A percentile compares a stretch with the other conserved stretches of the same genome.
Evolutionary conservation across 495 filamentous ascomycete genomes (phyloP).

Genomic region (Articulospora tetracladia): DNA sequence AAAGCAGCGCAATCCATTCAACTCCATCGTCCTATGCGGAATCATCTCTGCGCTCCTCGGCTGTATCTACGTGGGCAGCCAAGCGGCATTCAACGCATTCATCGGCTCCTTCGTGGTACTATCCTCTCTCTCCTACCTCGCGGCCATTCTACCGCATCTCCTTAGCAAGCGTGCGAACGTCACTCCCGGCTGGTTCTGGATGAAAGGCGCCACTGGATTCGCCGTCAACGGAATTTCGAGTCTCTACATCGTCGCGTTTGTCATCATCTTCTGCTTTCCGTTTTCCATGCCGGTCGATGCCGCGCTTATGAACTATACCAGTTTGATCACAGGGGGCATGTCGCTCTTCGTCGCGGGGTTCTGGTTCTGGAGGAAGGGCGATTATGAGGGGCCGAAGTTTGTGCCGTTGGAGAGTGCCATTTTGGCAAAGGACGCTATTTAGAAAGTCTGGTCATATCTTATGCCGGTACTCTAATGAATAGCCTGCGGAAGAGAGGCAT

Average conservation of each 20-base stretch:
- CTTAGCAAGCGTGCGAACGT: conserved; percentile 52
- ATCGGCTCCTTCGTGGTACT: conserved; percentile 62
- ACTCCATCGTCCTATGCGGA: conserved; percentile 54
- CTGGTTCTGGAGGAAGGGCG: conserved; percentile 16
- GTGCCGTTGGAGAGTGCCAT: conserved; percentile 15
- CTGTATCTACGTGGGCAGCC: conserved; percentile 60
- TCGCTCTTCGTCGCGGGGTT: conserved; percentile 12
- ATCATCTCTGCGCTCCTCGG: conserved; percentile 52
- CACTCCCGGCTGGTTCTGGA: conserved; percentile 57
- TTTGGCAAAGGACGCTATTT: conserved; percentile 15
- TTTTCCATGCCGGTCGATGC: conserved; percentile 43
- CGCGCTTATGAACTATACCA: conserved; percentile 50
- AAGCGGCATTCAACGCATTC: conserved; percentile 64
- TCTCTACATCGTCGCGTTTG: conserved; percentile 59
- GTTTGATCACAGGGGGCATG: conserved; percentile 16
- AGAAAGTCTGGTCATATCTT: neutral
- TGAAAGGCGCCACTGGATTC: conserved; percentile 48
- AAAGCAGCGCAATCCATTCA: conserved; percentile 51
- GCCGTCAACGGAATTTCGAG: conserved; percentile 48
- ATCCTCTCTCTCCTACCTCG: conserved; percentile 59
- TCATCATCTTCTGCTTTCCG: conserved; percentile 64
- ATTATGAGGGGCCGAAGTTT: conserved; percentile 17
- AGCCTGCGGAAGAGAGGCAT: neutral
- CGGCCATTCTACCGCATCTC: conserved; percentile 64
- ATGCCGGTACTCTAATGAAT: neutral